Percentiles rank a stretch among this genome's conserved stretches.
These are phyloP conservation scores for Pichia sp. DNA, from an alignment of 1,139 yeast genomes.

Conservation along the genomic window DNA sequence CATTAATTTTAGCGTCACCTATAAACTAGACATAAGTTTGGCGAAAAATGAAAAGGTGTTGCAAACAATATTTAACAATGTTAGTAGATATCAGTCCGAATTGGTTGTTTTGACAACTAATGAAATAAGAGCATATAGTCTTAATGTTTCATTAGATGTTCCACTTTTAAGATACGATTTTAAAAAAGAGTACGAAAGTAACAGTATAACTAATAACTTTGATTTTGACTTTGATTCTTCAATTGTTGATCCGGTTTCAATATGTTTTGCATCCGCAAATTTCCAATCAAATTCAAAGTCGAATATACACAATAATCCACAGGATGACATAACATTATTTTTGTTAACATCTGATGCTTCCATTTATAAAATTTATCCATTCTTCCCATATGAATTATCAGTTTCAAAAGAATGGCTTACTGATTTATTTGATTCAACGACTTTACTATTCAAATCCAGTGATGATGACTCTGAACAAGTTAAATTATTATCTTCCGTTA, in stretches of 20 bases:
- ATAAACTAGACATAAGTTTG: conserved; percentile 12
- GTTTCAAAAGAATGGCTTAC: conserved; percentile 33
- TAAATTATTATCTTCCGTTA: conserved; percentile 18
- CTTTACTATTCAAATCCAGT: conserved; percentile 23
- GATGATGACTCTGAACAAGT: conserved; percentile 11
- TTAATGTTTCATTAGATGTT: conserved; percentile 12
- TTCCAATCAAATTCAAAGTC: neutral
- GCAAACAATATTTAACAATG: conserved; percentile 26
- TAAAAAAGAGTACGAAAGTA: conserved; percentile 6
- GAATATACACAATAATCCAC: conserved; percentile 2
- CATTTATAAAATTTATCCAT: conserved; percentile 49
- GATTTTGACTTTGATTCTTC: conserved; percentile 8
- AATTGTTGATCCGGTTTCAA: conserved; percentile 35
- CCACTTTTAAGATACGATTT: conserved; percentile 22
- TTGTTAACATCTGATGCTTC: conserved; percentile 49
- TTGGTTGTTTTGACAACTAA: conserved; percentile 23
- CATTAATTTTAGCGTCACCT: conserved; percentile 11
- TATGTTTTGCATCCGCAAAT: conserved; percentile 39
- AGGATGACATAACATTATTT: conserved; percentile 37
- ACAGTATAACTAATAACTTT: neutral
- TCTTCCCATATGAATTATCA: conserved; percentile 39
- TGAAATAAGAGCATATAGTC: conserved; percentile 19
- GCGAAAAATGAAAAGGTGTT: conserved; percentile 17
- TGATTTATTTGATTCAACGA: conserved; percentile 38
- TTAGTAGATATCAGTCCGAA: conserved; percentile 25